Evolutionary conservation across 2,329 filamentous ascomycete species (phyloP), one percentile per base, ranked within the genome.

Genomic region (Camillea tinctor): DNA sequence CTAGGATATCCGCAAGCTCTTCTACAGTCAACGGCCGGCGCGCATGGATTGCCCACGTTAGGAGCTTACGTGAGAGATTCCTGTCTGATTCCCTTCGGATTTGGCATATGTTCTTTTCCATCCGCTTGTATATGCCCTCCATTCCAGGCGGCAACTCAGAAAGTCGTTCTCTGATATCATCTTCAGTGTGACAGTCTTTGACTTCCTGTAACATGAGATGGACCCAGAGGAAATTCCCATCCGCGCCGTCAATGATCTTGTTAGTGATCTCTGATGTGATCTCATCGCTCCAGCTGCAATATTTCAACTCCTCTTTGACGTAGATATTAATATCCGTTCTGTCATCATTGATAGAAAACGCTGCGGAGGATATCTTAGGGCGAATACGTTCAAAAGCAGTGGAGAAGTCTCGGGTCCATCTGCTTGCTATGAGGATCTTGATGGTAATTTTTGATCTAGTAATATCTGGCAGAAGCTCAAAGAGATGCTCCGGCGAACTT

Each of bases 141-240:
- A 76, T 75, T 1, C 68, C 74, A 1, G 57, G 40, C 1, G 74
- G 74, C 0, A 74, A 57, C 6, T 71, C 65, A 1, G 66, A 22
- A 2, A 76, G 59, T 1, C 66, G 69, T 3, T 61, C 20, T 13
- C 70, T 56, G 1, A 73, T 63, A 17, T 69, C 69, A 1, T 55
- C 63, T 13, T 66, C 54, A 0, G 67, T 72, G 50, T 71, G 66
- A 22, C 69, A 70, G 0, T 63, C 50, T n/a, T 66, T 68, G 8
- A 76, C 63, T 30, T 69, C 65, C 19, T 72, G 64, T 1, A 75
- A 59, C 7, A 69, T 69, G 0, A 76, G 66, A 26, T 66, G 61
- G 1, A 72, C 66, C 74, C 72, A 75, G 1, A 76, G 64, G 48
- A 77, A 77, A 50, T 74, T 77, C 0, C 70, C 71, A 3, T 68